phyloP scores from a whole-genome alignment of 495 filamentous ascomycete species.

The Penicillium mononematosum region DNA sequence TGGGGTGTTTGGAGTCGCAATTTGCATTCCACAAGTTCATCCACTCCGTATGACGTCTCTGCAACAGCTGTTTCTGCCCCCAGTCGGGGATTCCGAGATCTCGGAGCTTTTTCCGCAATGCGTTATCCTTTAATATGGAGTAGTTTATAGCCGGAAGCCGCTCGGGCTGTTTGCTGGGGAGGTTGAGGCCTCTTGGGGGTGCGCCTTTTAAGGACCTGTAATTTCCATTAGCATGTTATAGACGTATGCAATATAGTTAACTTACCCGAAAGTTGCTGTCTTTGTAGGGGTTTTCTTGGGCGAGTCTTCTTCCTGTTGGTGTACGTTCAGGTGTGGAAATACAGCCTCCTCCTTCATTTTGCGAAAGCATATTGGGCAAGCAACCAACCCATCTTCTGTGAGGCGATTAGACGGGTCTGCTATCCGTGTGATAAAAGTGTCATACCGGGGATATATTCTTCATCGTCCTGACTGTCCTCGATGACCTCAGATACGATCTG shows the following conservation, averaged over 20 bases:
- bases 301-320: conserved; percentile 14
- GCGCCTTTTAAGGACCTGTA: conserved; percentile 27
- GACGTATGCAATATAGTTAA: conserved; percentile 1
- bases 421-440: not conserved
- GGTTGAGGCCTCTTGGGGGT: conserved; percentile 12
- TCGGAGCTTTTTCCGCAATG: conserved; percentile 72
- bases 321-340: conserved; percentile 69
- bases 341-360: conserved; percentile 76
- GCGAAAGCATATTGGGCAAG: conserved; percentile 76
- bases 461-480: conserved; percentile 41
- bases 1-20: conserved; percentile 75
- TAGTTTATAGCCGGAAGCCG: conserved; percentile 79
- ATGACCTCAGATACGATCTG: conserved; percentile 26
- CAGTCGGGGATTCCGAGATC: conserved; percentile 77
- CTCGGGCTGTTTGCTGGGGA: conserved; percentile 41
- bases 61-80: conserved; percentile 65
- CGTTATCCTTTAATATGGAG: conserved; percentile 70
- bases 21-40: conserved; percentile 96
- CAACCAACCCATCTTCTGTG: conserved; percentile 69
- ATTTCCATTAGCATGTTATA: conserved; percentile 15
- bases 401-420: conserved; percentile 29
- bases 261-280: conserved; percentile 34
- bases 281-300: conserved; percentile 20
- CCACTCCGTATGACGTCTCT: conserved; percentile 88
- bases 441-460: conserved; percentile 31